Evolutionary conservation across 2,329 filamentous ascomycete genomes (phyloP), one percentile per base, ranked within the genome.

Genomic region (Thermochaetoides dissita): DNA sequence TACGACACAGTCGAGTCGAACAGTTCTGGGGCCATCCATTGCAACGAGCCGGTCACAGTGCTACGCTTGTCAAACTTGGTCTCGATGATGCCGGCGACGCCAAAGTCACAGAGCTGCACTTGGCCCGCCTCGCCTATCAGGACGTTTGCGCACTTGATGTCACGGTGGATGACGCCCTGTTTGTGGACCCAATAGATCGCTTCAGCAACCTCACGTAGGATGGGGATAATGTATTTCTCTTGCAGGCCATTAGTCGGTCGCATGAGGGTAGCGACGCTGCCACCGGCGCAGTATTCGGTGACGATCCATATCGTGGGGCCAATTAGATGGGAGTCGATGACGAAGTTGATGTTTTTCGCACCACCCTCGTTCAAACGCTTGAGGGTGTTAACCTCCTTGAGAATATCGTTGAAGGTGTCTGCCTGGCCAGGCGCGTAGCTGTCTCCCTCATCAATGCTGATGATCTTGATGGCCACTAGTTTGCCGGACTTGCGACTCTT

Each of bases 21-120:
- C 8, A 89, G 68, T 53, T 91, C 85, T 0, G 81, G 83, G 0
- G 85, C 82, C 84, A 91, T 88, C 81, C 84, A 91, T 59, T 88
- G 79, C 3, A 81, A 80, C 0, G 84, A 91, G 17, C 84, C 84
- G 43, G 89, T 82, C 38, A 89, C 80, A 1, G 84, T 89, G 4
- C 79, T 80, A 41, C 84, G 69, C 61, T 91, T 91, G 53, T 83
- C 79, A 41, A 79, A 71, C 50, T 83, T 80, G 35, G 71, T 80
- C 56, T 88, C 82, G 43, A 88, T 74, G 38, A 85, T 75, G 36
- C 81, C 83, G 30, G 84, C 82, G 38, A 91, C 83, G 49, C 84
- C 84, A 58, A 91, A 91, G 57, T 91, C 84, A 56, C 84, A 87
- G 31, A 91, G 71, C 58, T 91, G 84, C 7, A 91, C 81, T 29